Percentiles rank a stretch among this genome's conserved stretches.
Evolutionary conservation across 1,284 basidiomycete species (phyloP).

Genomic region (Laetiporus sulphureus): DNA sequence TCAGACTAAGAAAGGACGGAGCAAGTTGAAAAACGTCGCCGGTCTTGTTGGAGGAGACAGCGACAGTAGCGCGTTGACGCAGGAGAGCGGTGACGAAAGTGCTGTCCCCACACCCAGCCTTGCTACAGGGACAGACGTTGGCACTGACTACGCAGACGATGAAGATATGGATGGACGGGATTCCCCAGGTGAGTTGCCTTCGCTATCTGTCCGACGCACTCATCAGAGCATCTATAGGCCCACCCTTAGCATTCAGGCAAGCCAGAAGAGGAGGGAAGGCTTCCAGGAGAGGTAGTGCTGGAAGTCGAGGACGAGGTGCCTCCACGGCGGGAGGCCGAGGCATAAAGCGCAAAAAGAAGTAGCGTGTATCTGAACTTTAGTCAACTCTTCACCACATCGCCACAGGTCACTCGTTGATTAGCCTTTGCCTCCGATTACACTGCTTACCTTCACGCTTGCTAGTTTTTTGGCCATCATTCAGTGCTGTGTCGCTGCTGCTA

Average conservation of each 20-base stretch:
- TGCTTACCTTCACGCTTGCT: no score
- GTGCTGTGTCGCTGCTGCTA: no score
- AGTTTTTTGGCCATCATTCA: no score
- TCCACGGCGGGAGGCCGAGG: constrained; percentile 16
- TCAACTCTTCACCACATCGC: no score
- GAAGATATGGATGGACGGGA: constrained; percentile 47
- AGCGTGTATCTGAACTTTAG: no score
- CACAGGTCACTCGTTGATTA: no score
- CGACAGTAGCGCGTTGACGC: constrained; percentile 72
- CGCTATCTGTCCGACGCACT: no score
- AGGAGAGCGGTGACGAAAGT: constrained; percentile 71
- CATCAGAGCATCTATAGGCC: no score
- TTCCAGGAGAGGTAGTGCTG: constrained; percentile 12
- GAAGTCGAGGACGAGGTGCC: constrained; percentile 16
- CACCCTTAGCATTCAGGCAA: background rate
- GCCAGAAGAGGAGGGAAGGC: constrained; percentile 5
- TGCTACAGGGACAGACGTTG: constrained; percentile 62
- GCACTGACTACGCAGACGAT: constrained; percentile 58
- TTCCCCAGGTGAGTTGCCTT: constrained; percentile 42
- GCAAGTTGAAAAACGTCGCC: constrained; percentile 41
- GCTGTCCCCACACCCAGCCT: constrained; percentile 49
- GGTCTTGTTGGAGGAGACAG: constrained; percentile 71
- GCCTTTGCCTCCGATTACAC: no score
- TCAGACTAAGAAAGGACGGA: constrained; percentile 22
- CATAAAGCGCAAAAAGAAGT: constrained; percentile 21